Evolutionary conservation across 805 yeast species (phyloP), one percentile per base, ranked within the genome.

Genomic region (Kuraishia molischiana): DNA sequence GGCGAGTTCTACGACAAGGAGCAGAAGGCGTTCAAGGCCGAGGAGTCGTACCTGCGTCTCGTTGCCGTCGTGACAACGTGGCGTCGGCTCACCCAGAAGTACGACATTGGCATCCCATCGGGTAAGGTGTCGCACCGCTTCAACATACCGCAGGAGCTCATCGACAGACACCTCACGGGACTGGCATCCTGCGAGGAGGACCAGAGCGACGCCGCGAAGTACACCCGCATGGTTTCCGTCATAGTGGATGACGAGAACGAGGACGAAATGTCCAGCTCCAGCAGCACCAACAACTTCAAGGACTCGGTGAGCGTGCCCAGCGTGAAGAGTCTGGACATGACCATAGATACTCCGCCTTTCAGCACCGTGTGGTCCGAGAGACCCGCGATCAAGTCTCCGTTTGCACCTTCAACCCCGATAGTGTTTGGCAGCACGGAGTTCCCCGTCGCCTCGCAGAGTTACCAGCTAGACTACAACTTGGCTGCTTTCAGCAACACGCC

Each of bases 1-100:
- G 67, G 67, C 14, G 59, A 54, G 40, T 36, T 54, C 2, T 57
- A 57, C 3, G 29, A 33, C 3, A 38, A 38, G 4, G 42, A 41
- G 3, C 33, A 18, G 13, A 14, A 36, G 19, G 26, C 26, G 15
- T 29, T 9, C 42, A 58, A 56, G 35, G 18, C 40, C 3, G 50
- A 52, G 29, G 70, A 67, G 35, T 51, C 54, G 26, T 33, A 44
- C 4, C 40, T 58, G 19, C 54, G 71, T 44, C 34, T 64, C 6
- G 22, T 56, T 10, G 54, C 68, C 1, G 50, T 64, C n/a, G 61
- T 56, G 6, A 44, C 47, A 29, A 36, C 61, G 40, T 55, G 62
- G 10, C 60, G 50, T 38, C 41, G 45, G 20, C 14, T 56, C 2
- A 41, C 65, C 5, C 19, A 50, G 8, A 19, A 44, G 1, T 61